Evolutionary conservation across 176 grass and related monocot species (phyloP), one percentile per base, ranked within the genome.

Genomic region (Ampelocalamus luodianensis): DNA sequence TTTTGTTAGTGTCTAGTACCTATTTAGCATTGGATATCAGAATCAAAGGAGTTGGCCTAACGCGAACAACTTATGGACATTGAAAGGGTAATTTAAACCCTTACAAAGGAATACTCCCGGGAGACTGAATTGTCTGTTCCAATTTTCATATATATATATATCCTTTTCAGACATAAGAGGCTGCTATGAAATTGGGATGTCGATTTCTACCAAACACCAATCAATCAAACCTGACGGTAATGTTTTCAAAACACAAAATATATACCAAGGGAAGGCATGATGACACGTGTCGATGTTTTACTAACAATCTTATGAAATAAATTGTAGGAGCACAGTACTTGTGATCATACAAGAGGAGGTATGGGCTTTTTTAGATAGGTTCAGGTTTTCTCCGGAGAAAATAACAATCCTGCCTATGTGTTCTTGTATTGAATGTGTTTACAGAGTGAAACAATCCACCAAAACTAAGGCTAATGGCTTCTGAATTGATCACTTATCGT

Each of bases 21-120:
- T 40, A 15, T 56, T 42, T 2, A 17, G 65, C 79, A 4, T 34
- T 22, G 38, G 54, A 60, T 24, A 15, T 40, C 8, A 23, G 20
- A 11, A 34, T n/a, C 5, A 24, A 56, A 70, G 43, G 32, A 20
- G 32, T 72, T 80, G 65, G 24, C 51, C 74, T 69, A 85, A 49
- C 83, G 64, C 36, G 26, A 78, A 70, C 50, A 16, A 48, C 68
- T 38, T 17, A 49, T 15, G 4, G 42, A 68, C 18, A 5, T 10
- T 17, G 50, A 71, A 44, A 71, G 11, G 62, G 53, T 65, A 80
- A 20, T 14, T n/a, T 22, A 23, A 69, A 34, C 32, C 32, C 32
- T 34, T 34, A 34, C 32, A 34, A 34, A 34, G 14, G 14, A 16
- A 1, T 26, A 4, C 63, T 15, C 45, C 1, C 11, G 10, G 29